Evolutionary conservation across 345 rosid genomes (phyloP), one percentile per base, ranked within the genome.

Genomic region (Cardamine chenopodiifolia): DNA sequence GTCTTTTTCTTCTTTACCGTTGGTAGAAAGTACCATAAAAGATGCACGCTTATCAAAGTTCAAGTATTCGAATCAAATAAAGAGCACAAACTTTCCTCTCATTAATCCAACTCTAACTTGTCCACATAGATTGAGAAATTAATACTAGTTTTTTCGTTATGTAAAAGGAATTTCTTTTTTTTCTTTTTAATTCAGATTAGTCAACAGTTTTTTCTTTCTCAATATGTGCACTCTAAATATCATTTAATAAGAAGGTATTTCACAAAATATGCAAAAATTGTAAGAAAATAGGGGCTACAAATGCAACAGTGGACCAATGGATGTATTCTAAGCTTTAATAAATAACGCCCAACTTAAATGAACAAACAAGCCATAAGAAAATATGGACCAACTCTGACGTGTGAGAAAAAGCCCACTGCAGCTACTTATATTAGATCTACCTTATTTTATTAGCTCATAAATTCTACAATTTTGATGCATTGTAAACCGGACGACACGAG

Each of bases 1-100:
- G 23, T 14, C 4, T 34, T 17, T 62, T 42, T 52, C 53, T 19
- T 76, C 71, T 70, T 55, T 76, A 76, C 80, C 80, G 75, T 76
- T 76, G 47, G 66, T 56, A 53, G 60, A 75, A 68, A 75, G 48
- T 50, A 48, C 18, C 53, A 35, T 32, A 62, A 54, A 76, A 52
- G 53, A 20, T 7, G 65, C 58, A 53, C 53, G 7, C 53, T 20
- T 37, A 29, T 50, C 37, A 39, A 18, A 50, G 28, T 52, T 20
- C 17, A 50, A 31, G 55, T 68, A 62, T 42, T 12, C 1, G 10
- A 39, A 26, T 50, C 28, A 25, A 14, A 29, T 52, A 5, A 32
- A n/a, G 5, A 42, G 15, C 18, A 48, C 18, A 65, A 0, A 1
- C 9, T 53, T 37, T 67, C 1, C 6, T 19, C 48, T 35, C 23